Conservation (phyloP, 225 moss, liverwort and hornwort species). For the Bryoerythrophyllum caledonicum region DNA sequence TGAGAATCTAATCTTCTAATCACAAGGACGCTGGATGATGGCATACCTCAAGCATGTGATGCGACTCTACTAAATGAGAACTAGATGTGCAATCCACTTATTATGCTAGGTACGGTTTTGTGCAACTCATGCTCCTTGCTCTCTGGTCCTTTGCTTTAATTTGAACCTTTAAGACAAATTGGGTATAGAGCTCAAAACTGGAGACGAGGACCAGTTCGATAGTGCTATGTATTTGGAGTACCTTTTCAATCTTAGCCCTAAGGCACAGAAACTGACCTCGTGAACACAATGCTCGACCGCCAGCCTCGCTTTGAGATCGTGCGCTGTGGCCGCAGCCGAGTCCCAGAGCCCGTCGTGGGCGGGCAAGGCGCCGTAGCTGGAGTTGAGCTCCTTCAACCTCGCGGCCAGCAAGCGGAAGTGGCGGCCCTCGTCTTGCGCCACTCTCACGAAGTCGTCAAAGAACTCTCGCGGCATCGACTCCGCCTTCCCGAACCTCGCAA, state of each 20-base stretch:
- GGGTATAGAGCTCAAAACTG: not conserved
- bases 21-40: not conserved
- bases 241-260: not conserved
- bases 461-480: constrained; percentile 56
- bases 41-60: not conserved
- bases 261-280: constrained; percentile 34
- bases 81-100: too few relatives aligned
- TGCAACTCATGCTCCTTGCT: not conserved
- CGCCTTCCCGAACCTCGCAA: constrained; percentile 55
- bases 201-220: not conserved
- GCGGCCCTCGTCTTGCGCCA: constrained; percentile 58
- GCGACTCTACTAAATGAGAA: too few relatives aligned
- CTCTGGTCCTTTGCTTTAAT: too few relatives aligned
- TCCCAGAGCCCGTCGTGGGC: constrained; percentile 65
- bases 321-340: constrained; percentile 54
- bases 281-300: constrained; percentile 65
- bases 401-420: constrained; percentile 50
- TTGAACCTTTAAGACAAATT: not conserved
- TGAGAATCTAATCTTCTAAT: not conserved
- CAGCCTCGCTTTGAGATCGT: constrained; percentile 47
- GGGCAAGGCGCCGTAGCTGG: constrained; percentile 51
- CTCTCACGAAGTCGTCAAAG: constrained; percentile 55
- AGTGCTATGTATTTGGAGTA: not conserved
- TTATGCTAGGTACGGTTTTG: too few relatives aligned
- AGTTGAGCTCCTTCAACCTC: constrained; percentile 45